These are phyloP conservation scores for Ambrosia hybrid DNA, from an alignment of 140 eudicot species.

Conservation along the genomic window DNA sequence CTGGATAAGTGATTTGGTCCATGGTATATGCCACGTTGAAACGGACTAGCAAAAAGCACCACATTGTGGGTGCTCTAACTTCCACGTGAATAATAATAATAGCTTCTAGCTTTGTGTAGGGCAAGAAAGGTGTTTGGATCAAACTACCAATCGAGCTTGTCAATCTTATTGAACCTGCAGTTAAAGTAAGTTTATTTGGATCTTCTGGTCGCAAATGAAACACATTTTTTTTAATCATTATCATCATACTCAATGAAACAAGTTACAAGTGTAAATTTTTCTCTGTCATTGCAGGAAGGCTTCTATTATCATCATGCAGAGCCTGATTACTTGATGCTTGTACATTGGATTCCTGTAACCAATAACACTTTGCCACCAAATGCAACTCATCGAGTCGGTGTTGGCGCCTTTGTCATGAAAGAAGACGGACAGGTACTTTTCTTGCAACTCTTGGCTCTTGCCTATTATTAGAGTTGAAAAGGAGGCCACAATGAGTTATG, in stretches of 20 bases:
- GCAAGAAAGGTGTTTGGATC: conserved; percentile 66
- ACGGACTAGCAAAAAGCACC: too few species aligned
- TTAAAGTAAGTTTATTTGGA: conserved; percentile 37
- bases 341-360: conserved; percentile 58
- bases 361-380: conserved; percentile 56
- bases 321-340: conserved; percentile 66
- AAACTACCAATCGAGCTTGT: conserved; percentile 63
- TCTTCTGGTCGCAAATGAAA: background rate
- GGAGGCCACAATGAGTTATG: background rate
- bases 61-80: too few species aligned
- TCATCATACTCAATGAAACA: too few species aligned
- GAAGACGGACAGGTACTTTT: conserved; percentile 56
- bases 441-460: background rate
- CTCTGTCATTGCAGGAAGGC: conserved; percentile 48
- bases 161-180: conserved; percentile 66
- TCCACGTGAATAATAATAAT: too few species aligned
- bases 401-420: conserved; percentile 66
- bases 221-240: too few species aligned
- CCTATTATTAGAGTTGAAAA: background rate
- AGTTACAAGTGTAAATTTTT: too few species aligned
- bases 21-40: too few species aligned
- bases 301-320: conserved; percentile 78
- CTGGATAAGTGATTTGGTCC: too few species aligned
- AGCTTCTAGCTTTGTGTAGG: conserved; percentile 38
- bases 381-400: conserved; percentile 67